Evolutionary conservation across 805 yeast genomes (phyloP), one percentile per base, ranked within the genome.

Genomic region (Cyberlindnera sargentensis): DNA sequence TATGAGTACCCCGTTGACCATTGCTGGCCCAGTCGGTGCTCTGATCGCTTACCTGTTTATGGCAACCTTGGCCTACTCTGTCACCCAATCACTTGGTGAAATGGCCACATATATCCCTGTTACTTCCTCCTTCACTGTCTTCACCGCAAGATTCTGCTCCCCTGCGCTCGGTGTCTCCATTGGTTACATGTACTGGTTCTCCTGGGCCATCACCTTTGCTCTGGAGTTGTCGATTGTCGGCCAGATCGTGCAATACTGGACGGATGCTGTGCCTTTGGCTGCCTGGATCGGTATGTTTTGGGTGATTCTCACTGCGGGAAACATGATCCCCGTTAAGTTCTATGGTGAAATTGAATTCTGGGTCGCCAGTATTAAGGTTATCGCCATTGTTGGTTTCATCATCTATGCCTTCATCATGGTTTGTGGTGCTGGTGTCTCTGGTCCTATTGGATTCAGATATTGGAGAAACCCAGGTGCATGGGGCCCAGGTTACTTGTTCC

Each of bases 381-480:
- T 81, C 29, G 85, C 89, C 36, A 78, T 83, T 44, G 63, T 78
- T n/a, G 90, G 88, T 6, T 82, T 82, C 71, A 60, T 82, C 46
- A 60, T 83, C 39, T 82, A 80, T 56, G 80, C 83, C 31, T 64
- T 82, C 40, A 71, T 78, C 62, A 82, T 82, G 76, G 87, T 81
- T 25, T 79, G 84, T 62, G 89, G 88, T 65, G 88, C 82, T 10
- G 84, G 85, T 53, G 56, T 58, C 20, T 67, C 74, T 3, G 88
- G 88, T 23, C 82, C 88, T n/a, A 75, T 83, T 33, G 90, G 90
- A 9, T 83, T 83, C 71, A 72, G 87, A 61, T 82, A 82, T 63
- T 83, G 90, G 90, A 75, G 85, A 64, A 63, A 83, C 57, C 88
- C 89, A n/a, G 88, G 88, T 48, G 75, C 87, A 4, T 79, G 83